Conservation (phyloP, 148 eudicot genomes). For the Drosera capensis region DNA sequence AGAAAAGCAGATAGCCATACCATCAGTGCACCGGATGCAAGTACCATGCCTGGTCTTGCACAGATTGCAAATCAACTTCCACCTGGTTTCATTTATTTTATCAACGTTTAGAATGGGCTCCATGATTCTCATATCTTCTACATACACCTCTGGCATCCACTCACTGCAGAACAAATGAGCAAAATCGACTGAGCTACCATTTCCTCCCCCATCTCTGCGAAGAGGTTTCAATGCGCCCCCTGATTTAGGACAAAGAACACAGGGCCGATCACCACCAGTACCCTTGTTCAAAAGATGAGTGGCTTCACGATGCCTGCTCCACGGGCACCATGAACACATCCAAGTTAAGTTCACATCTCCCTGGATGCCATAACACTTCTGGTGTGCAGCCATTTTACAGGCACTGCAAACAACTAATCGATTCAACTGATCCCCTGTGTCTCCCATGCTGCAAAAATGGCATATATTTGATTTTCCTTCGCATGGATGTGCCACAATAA, state of each 20-base stretch:
- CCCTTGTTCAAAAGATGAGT: too few relatives aligned
- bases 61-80: constrained; percentile 58
- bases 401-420: constrained; percentile 53
- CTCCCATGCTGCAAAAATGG: constrained; percentile 79
- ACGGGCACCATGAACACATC: constrained; percentile 76
- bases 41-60: constrained; percentile 85
- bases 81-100: constrained; percentile 55
- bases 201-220: constrained; percentile 24
- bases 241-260: constrained; percentile 63
- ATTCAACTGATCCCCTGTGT: constrained; percentile 53
- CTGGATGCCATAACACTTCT: constrained; percentile 88
- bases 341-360: constrained; percentile 44
- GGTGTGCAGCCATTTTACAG: constrained; percentile 71
- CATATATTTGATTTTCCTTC: constrained; percentile 50
- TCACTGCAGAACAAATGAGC: constrained; percentile 85
- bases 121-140: constrained; percentile 67
- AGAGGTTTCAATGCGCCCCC: constrained; percentile 83
- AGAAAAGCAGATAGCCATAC: too few relatives aligned
- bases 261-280: constrained; percentile 36
- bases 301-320: constrained; percentile 18
- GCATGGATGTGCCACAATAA: constrained; percentile 49
- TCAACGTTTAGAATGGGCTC: constrained; percentile 67
- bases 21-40: constrained; percentile 91
- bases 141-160: constrained; percentile 87
- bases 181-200: constrained; percentile 27